Evolutionary conservation across 1,284 basidiomycete species (phyloP).

Genomic region (Rhizoctonia solani): DNA sequence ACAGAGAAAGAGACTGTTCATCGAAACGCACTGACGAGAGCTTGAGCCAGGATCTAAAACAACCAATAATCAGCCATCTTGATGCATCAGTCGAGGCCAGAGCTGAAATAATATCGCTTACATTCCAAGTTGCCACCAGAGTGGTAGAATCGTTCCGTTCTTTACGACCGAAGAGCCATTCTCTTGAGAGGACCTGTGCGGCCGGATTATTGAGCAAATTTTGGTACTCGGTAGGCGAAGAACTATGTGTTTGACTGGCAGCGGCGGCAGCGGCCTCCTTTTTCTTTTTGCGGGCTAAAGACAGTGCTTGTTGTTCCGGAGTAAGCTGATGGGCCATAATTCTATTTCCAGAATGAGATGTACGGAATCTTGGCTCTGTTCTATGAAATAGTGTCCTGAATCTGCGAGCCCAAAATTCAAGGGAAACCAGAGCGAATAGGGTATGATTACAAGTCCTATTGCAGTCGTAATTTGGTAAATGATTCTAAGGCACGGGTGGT

Average conservation of each 20-base stretch:
- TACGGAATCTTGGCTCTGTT: background rate
- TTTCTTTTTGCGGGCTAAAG: conserved; percentile 31
- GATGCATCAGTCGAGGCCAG: background rate
- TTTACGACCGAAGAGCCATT: conserved; percentile 24
- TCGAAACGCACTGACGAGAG: conserved; percentile 28
- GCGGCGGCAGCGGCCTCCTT: conserved; percentile 32
- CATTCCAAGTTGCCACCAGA: conserved; percentile 29
- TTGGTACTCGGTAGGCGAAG: background rate
- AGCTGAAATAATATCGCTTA: background rate
- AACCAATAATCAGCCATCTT: background rate
- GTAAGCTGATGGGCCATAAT: conserved; percentile 25
- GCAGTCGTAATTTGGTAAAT: no score
- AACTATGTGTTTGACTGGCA: background rate
- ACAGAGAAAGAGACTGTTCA: background rate
- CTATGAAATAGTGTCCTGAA: background rate
- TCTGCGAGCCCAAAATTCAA: no score
- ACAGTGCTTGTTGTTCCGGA: conserved; percentile 30
- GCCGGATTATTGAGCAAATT: conserved; percentile 2
- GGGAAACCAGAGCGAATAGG: background rate
- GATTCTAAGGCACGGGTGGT: no score
- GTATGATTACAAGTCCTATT: no score
- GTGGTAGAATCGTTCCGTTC: background rate
- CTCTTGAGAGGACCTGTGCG: conserved; percentile 13
- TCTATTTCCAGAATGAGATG: background rate
- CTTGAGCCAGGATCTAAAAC: conserved; percentile 22